These are phyloP conservation scores for Podospora australis DNA, from an alignment of 495 filamentous ascomycete genomes.

Conservation along the genomic window DNA sequence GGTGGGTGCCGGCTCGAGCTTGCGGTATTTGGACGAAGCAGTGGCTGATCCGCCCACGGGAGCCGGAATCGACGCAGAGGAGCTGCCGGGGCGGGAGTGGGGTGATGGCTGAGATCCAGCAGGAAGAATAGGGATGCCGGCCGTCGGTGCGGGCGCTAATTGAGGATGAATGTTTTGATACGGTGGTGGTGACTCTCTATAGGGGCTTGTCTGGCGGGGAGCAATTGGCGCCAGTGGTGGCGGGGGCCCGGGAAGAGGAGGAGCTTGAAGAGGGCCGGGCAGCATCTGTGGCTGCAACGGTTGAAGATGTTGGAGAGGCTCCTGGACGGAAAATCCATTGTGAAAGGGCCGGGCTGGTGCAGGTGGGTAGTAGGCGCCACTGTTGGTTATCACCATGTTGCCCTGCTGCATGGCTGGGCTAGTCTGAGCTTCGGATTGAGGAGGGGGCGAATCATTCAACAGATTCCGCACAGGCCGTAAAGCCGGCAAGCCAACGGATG, in stretches of 20 bases:
- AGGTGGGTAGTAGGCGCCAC: slow-evolving; percentile 32
- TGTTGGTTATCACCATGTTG: slow-evolving; percentile 32
- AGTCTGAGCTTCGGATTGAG: slow-evolving; percentile 22
- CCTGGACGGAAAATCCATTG: slow-evolving; percentile 30
- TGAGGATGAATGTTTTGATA: not conserved
- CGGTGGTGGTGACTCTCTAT: not conserved
- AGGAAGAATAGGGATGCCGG: slow-evolving; percentile 1
- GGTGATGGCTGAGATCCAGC: not conserved
- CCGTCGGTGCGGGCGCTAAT: not conserved
- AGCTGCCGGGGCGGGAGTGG: slow-evolving; percentile 18
- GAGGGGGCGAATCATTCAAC: slow-evolving; percentile 17
- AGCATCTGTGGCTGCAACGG: slow-evolving; percentile 19
- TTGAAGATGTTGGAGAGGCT: slow-evolving; percentile 16
- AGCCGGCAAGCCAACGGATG: slow-evolving; percentile 30
- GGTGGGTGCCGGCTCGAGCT: slow-evolving; percentile 42
- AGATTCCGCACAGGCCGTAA: slow-evolving; percentile 33
- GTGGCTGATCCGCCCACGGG: slow-evolving; percentile 1
- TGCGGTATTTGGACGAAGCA: slow-evolving; percentile 36
- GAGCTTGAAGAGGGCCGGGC: slow-evolving; percentile 13
- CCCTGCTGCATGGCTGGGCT: slow-evolving; percentile 18
- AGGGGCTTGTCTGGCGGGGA: not conserved
- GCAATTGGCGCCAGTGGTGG: not conserved
- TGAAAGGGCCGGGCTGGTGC: slow-evolving; percentile 35
- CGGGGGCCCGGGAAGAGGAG: not conserved
- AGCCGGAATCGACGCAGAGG: slow-evolving; percentile 23